Evolutionary conservation across 176 grass and related monocot species (phyloP), one percentile per base, ranked within the genome.

Genomic region (Raddia guianensis): DNA sequence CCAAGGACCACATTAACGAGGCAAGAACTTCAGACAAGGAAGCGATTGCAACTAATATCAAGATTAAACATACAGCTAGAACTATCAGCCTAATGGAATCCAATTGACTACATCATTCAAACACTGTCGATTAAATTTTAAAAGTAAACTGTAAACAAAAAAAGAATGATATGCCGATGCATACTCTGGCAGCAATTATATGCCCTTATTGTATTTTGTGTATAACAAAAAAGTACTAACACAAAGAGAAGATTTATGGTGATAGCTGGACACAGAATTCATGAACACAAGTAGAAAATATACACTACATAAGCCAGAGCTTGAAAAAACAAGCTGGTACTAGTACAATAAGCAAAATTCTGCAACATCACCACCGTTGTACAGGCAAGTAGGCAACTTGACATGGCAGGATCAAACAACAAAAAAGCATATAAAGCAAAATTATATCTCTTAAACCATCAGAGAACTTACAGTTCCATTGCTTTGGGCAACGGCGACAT

Each of bases 391-490:
- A 84, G 15, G 63, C 20, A 67, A 18, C 14, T n/a, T 2, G 11
- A 5, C 20, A 75, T 63, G 66, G 8, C 12, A 76, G 70, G 8
- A 58, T 63, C 40, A 73, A 84, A 40, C 9, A 75, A 70, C 7
- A 72, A 46, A 11, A 0, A 12, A 45, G 47, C 12, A 32, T 40
- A 20, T 10, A 75, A 76, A 84, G 72, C 11, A 3, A 34, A 53
- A 73, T 65, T 46, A 55, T 46, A 55, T 50, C n/a, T 64, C 68
- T 47, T 58, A 73, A 63, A 75, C n/a, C 5, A 66, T 19, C 4
- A 85, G 2, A 44, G 64, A 84, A 82, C 93, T 99, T 93, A 99
- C 97, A 93, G 84, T 81, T 79, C 89, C 97, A 80, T 91, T 99
- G 81, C 55, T 91, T 85, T 93, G 88, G 19, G 77, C 69, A 90